Evolutionary conservation across 768 basidiomycete species (phyloP), one percentile per base, ranked within the genome.

Genomic region (Coprinellus aureogranulatus): DNA sequence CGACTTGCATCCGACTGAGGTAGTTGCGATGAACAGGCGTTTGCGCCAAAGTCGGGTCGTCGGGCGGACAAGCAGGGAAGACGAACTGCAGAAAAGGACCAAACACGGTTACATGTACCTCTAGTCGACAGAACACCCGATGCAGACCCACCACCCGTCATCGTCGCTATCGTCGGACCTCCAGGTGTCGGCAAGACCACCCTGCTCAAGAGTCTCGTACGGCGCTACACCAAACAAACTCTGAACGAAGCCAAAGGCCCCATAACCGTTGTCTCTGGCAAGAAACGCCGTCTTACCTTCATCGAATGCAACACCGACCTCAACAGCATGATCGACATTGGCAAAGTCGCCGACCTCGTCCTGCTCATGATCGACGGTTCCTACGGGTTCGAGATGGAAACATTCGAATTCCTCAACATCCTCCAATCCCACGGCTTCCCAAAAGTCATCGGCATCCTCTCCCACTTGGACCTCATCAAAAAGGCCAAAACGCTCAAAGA

Each of bases 381-480:
- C 26, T 98, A 94, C 71, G 97, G 97, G 3, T 96, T 98, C 63
- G 97, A 98, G 75, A 99, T 98, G 97, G 97, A 98, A 86, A 94
- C 94, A 0, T 98, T 99, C 66, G 97, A 99, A 73, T 98, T 98
- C 62, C 87, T 99, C 55, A 98, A 98, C 64, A 87, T 98, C 65
- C 87, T 99, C 25, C 94, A 98, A 76, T 82, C 93, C 0, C 97
- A 99, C 68, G 97, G 97, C 28, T 96, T 99, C 70, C 97, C 97
- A 2, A 99, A 98, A 79, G 94, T 98, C 65, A 93, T 99, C 60
- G 96, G 97, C 55, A 74, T 99, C 57, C 89, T 99, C 47, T 89
- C 94, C 47, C 97, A 99, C 72, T 86, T 98, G 41, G 97, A 98
- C 72, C 88, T 99, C 62, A 90, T 99, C 63, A 97, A 97, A 79